These are phyloP conservation scores for Podospora anserina DNA, from an alignment of 495 filamentous ascomycete species.

Conservation along the genomic window DNA sequence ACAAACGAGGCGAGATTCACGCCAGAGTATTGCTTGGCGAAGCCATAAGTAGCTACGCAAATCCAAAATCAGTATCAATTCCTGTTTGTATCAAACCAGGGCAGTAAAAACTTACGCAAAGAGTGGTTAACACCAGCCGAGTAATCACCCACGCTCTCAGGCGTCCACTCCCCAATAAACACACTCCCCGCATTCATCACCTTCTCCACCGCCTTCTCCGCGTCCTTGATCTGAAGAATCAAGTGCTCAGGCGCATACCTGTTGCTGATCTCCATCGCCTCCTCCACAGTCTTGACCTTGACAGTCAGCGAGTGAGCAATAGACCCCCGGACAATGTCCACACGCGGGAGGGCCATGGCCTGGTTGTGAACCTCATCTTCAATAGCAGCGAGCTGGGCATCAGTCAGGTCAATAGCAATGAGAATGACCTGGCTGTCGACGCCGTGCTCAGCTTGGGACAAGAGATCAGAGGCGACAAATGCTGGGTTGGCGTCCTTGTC, in stretches of 20 bases:
- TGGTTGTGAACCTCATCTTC: conserved; percentile 88
- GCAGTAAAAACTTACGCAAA: conserved; percentile 65
- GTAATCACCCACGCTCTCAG: conserved; percentile 96
- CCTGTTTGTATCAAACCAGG: neutral
- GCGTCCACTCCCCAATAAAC: conserved; percentile 93
- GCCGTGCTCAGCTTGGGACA: conserved; percentile 95
- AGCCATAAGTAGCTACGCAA: conserved; percentile 85
- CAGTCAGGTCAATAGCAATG: conserved; percentile 76
- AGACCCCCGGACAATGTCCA: conserved; percentile 89
- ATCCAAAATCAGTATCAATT: conserved; percentile 18
- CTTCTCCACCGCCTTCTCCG: conserved; percentile 64
- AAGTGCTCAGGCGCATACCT: conserved; percentile 96
- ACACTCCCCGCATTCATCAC: conserved; percentile 96
- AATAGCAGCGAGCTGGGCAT: conserved; percentile 69
- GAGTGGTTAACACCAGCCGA: conserved; percentile 97
- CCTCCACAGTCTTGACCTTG: conserved; percentile 70
- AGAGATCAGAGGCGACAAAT: conserved; percentile 90
- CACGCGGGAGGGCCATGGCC: conserved; percentile 81
- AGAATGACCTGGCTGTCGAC: conserved; percentile 92
- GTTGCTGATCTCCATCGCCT: conserved; percentile 87
- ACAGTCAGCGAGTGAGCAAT: conserved; percentile 89
- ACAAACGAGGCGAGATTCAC: conserved; percentile 93
- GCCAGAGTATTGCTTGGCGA: conserved; percentile 95
- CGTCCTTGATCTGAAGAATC: conserved; percentile 80
- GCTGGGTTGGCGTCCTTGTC: conserved; percentile 86